Evolutionary conservation across 139 green algal species (phyloP).

Genomic region (Zygnema cylindricum): DNA sequence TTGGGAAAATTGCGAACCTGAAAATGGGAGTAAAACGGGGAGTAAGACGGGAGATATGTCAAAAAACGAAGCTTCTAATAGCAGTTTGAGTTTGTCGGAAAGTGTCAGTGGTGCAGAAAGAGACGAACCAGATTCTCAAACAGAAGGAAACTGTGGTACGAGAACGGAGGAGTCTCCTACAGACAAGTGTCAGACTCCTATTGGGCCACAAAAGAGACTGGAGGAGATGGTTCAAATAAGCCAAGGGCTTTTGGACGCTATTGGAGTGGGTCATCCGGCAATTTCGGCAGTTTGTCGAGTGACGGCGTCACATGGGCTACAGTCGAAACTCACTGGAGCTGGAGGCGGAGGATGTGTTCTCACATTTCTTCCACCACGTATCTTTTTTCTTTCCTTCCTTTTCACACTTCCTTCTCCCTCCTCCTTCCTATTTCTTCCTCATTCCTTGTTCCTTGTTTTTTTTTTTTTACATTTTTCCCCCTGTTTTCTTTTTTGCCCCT

Average conservation of each 20-base stretch:
- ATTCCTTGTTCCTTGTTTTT: neutral
- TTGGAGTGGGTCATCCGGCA: slow-evolving; percentile 46
- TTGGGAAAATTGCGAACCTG: too few relatives aligned
- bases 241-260: slow-evolving; percentile 30
- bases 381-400: slow-evolving; percentile 3
- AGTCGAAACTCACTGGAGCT: slow-evolving; percentile 56
- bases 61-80: neutral
- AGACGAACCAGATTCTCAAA: neutral
- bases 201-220: neutral
- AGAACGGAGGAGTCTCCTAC: neutral
- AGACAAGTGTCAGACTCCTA: neutral
- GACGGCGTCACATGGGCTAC: slow-evolving; percentile 4
- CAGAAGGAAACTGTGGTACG: neutral
- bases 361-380: slow-evolving; percentile 40
- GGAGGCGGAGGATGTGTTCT: slow-evolving; percentile 55
- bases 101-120: neutral
- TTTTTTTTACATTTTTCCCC: neutral
- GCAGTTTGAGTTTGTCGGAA: neutral
- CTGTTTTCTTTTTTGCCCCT: neutral
- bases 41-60: neutral
- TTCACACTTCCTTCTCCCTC: neutral
- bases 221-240: slow-evolving; percentile 51
- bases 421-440: neutral
- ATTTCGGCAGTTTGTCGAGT: slow-evolving; percentile 20
- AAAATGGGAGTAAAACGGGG: neutral